Base-by-base conservation (phyloP, 306 rosid genomes). In the Styphnolobium japonicum region DNA sequence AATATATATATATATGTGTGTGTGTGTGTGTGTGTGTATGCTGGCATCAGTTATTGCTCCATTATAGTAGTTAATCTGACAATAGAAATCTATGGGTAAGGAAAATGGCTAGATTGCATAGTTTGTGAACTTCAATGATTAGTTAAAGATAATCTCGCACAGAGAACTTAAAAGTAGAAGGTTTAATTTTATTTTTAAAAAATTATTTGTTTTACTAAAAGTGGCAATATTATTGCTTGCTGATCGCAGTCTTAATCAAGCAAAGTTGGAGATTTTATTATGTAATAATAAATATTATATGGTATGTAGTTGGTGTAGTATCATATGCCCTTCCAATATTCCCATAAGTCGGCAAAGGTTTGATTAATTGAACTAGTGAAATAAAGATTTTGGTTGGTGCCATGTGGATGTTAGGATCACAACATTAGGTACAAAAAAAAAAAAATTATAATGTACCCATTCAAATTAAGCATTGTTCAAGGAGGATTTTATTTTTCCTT, bases 291-390 rank as follows among this genome's bases (percentile, higher is more conserved):
- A 36, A 77, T 60, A 48, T 49, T 37, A 23, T 37, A 71, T 37
- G 36, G 12, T 18, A 37, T n/a, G 46, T 73, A 42, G 19, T 65
- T 64, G 48, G 60, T 63, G 56, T 65, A 57, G 75, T 49, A 72
- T 78, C 86, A 64, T 57, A 79, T 73, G 77, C 72, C 58, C 75
- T 29, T 78, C 39, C 75, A 22, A 62, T 31, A 80, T 80, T 80
- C 79, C 53, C 42, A 42, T 60, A 27, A 21, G 34, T 56, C 2
- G 34, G 8, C 39, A 60, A 69, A 60, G 19, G 5, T 25, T 73
- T 63, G 57, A 80, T 72, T 66, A 39, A 56, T 56, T 27, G 29
- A 42, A 39, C 10, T 12, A 21, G 23, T 7, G 52, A 79, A 58
- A 79, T 33, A 73, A 80, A 70, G 64, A 10, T 34, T 67, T 49